Base-by-base conservation (phyloP, 1,284 basidiomycete species). In the Meripilus lineatus region DNA sequence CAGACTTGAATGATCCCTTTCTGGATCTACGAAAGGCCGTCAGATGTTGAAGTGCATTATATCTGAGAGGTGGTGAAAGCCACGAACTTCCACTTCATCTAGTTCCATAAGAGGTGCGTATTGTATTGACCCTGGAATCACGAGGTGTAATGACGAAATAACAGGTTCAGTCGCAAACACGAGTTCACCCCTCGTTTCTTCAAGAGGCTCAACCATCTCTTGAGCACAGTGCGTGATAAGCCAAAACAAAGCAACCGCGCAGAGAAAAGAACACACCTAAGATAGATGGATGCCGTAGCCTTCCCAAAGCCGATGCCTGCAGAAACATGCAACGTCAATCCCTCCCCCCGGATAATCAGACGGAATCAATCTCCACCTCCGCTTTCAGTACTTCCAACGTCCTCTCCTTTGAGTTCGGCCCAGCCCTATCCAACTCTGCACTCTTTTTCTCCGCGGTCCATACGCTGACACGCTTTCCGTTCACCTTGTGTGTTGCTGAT, bases 121-220 rank as follows among this genome's bases (percentile, higher is more conserved):
- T 42, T 77, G 69, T 26, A 78, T 72, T 5, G 77, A 75, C 28
- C 79, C 77, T 7, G 79, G 79, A 50, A 91, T 85, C 2, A 88
- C 81, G 21, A 88, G 71, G 38, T 84, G 77, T 18, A 93, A 73
- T 3, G 86, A 88, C 0, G 89, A 85, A 3, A 91, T 67, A 32
- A 96, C 69, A 21, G 84, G 84, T 60, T 99, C 96, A 1, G 95
- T 97, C 1, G 94, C 95, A 58, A 97, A 99, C 17, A 87, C 82
- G 37, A 98, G 70, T 55, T 94, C 89, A 38, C 72, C 83, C 47
- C 93, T 74, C 0, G 93, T 89, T 62, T 99, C 95, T 65, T 98
- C 94, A 35, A 97, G 69, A n/a, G 95, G 94, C 66, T 99, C 95
- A 21, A 96, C 93, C 79, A 98, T 92, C 68, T 99, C 95, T 80